These are phyloP conservation scores for Teunomyces lycoperdinae DNA, from an alignment of 805 yeast genomes.

Conservation along the genomic window DNA sequence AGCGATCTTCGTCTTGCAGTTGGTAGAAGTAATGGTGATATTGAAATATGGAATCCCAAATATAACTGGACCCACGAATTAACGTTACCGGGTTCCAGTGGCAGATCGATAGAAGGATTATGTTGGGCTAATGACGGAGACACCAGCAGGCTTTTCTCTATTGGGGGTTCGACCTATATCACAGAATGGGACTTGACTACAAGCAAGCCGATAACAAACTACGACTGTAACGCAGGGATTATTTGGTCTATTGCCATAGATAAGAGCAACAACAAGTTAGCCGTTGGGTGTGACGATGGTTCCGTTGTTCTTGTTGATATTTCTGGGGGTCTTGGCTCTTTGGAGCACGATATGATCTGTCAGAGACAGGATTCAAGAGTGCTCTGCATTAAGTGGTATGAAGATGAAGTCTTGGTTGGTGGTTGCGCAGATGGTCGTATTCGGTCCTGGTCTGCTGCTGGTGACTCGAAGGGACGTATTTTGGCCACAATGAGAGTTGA, in stretches of 20 bases:
- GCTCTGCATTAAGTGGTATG: constrained; percentile 73
- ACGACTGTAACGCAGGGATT: constrained; percentile 89
- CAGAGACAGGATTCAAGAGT: constrained; percentile 85
- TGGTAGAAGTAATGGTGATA: constrained; percentile 91
- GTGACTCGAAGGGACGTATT: constrained; percentile 60
- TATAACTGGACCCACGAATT: constrained; percentile 77
- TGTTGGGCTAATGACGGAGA: constrained; percentile 64
- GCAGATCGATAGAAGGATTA: constrained; percentile 84
- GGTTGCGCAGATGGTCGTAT: constrained; percentile 96
- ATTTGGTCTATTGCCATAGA: constrained; percentile 85
- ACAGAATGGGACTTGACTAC: constrained; percentile 89
- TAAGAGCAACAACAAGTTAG: constrained; percentile 57
- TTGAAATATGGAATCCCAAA: constrained; percentile 93
- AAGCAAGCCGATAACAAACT: constrained; percentile 68
- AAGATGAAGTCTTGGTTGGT: constrained; percentile 66
- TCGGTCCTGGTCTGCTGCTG: constrained; percentile 67
- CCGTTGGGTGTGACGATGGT: constrained; percentile 96
- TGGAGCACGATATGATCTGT: constrained; percentile 72
- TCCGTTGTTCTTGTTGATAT: constrained; percentile 79
- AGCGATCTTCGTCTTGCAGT: constrained; percentile 75
- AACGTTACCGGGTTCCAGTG: constrained; percentile 71
- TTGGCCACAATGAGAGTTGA: constrained; percentile 88
- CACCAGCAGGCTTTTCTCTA: constrained; percentile 73
- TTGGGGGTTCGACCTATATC: constrained; percentile 87
- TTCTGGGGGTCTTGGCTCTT: constrained; percentile 79